Evolutionary conservation across 2,329 filamentous ascomycete species (phyloP), one percentile per base, ranked within the genome.

Genomic region (Fusarium pseudonygamai): DNA sequence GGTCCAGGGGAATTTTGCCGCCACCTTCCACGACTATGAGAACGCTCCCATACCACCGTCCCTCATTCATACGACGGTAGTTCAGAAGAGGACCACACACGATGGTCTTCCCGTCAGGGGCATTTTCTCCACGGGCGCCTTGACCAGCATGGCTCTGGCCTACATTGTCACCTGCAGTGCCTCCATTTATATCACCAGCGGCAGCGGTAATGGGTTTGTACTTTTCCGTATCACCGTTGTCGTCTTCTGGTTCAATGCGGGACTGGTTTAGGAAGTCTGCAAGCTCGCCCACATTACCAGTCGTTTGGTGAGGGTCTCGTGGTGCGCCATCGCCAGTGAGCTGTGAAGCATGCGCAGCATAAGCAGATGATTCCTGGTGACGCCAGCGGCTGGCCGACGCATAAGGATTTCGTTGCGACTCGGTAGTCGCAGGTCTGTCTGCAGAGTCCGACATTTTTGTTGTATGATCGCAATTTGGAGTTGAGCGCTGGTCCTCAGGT

Each of bases 31-130:
- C 93, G 59, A 98, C 94, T 56, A 98, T 85, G 76, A 98, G 84
- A 13, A 97, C 93, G 80, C 94, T 97, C 65, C 96, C 95, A 77
- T 93, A 86, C 95, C 96, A 98, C 45, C 83, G 84, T 34, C 87
- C 87, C 76, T 92, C 89, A 73, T 92, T 90, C 89, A 93, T 95
- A 78, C 89, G 89, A 72, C 92, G 87, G 81, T 95, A 96, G 83
- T 96, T 96, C 71, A 96, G 83, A 73, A 96, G 84, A 26, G 93
- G 93, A 2, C 93, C 93, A 75, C 89, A 92, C 20, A 92, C 85
- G 34, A 95, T 87, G 69, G 93, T 89, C 77, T 84, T 87, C 50
- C 86, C 87, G 55, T 88, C 87, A 10, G 79, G 74, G 13, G 73
- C 73, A 20, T 76, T 75, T 24, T 73, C 72, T 32, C 61, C 60